A percentile compares a stretch with the other conserved stretches of the same genome.
phyloP scores from a whole-genome alignment of 352 stramenopile species.

The Peronospora tabacina region DNA sequence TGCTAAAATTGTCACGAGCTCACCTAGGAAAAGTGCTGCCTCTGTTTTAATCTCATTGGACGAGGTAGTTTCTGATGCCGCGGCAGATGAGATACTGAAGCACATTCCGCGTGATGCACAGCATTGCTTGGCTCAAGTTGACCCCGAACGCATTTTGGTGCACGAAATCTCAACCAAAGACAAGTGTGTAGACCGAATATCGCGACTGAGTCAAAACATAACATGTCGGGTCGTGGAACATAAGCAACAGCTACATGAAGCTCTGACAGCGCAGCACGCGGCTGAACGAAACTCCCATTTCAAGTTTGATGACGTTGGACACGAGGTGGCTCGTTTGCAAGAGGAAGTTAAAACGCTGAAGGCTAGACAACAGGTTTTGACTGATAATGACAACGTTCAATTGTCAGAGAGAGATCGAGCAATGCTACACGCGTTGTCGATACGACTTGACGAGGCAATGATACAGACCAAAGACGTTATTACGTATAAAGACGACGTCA shows the following conservation, averaged over 20 bases:
- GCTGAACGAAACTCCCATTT: constrained; percentile 30
- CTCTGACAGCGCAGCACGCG: constrained; percentile 31
- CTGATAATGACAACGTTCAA: not conserved
- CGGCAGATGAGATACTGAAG: constrained; percentile 32
- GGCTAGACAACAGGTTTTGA: not conserved
- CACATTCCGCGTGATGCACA: constrained; percentile 16
- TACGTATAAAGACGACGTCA: constrained; percentile 53
- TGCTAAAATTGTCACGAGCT: constrained; percentile 32
- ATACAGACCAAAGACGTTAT: constrained; percentile 62
- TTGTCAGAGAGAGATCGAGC: constrained; percentile 24
- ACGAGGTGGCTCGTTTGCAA: constrained; percentile 39
- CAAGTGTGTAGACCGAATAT: constrained; percentile 66
- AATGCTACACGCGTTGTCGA: constrained; percentile 51
- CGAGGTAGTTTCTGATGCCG: constrained; percentile 22
- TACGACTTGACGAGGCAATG: constrained; percentile 52
- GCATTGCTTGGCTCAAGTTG: constrained; percentile 20
- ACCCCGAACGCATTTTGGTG: constrained; percentile 33
- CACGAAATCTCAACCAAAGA: constrained; percentile 51
- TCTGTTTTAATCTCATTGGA: constrained; percentile 3
- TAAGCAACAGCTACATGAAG: constrained; percentile 45
- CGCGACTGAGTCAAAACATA: constrained; percentile 60
- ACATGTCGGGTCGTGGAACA: constrained; percentile 55
- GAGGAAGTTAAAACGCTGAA: constrained; percentile 38
- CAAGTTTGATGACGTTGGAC: constrained; percentile 42
- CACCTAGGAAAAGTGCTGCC: constrained; percentile 1